Conservation (phyloP, 2,329 filamentous ascomycete genomes). For the Sclerotinia nivalis region DNA sequence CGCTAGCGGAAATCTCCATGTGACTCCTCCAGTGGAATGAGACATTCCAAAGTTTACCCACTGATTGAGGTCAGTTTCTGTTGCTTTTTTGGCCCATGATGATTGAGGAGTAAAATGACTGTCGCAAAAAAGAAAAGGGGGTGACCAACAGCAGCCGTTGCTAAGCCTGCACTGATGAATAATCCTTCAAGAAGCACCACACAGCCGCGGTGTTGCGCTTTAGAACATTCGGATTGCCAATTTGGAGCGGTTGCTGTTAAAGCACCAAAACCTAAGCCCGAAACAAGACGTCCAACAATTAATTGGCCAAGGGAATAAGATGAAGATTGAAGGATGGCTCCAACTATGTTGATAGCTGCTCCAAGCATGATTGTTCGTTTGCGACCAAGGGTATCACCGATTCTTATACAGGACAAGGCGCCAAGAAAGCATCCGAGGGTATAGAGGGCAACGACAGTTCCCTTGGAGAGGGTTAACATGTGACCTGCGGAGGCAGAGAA, state of each 20-base stretch:
- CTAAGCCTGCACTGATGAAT: constrained; percentile 53
- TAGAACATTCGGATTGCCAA: constrained; percentile 62
- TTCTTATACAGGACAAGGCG: constrained; percentile 39
- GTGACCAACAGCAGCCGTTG: constrained; percentile 21
- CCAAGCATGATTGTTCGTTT: constrained; percentile 58
- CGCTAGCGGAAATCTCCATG: constrained; percentile 62
- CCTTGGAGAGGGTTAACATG: constrained; percentile 10
- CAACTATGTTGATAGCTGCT: constrained; percentile 58
- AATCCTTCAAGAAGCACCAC: constrained; percentile 62
- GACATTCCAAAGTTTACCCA: constrained; percentile 60
- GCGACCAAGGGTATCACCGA: constrained; percentile 58
- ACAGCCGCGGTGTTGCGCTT: constrained; percentile 57
- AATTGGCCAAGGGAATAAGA: constrained; percentile 52
- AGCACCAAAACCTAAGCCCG: constrained; percentile 53
- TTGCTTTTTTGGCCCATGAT: constrained; percentile 8
- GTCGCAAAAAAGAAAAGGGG: constrained; percentile 5
- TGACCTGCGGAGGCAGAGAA: not conserved
- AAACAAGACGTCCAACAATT: constrained; percentile 52
- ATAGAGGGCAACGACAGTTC: constrained; percentile 32
- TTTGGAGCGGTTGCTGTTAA: constrained; percentile 54
- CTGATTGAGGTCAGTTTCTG: constrained; percentile 42
- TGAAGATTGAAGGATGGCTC: constrained; percentile 49
- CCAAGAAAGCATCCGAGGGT: constrained; percentile 52
- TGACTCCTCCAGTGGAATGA: constrained; percentile 52
- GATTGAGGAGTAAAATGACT: not conserved